A percentile compares a stretch with the other conserved stretches of the same genome.
These are phyloP conservation scores for Sclerospora graminicola DNA, from an alignment of 352 stramenopile species.

Conservation along the genomic window DNA sequence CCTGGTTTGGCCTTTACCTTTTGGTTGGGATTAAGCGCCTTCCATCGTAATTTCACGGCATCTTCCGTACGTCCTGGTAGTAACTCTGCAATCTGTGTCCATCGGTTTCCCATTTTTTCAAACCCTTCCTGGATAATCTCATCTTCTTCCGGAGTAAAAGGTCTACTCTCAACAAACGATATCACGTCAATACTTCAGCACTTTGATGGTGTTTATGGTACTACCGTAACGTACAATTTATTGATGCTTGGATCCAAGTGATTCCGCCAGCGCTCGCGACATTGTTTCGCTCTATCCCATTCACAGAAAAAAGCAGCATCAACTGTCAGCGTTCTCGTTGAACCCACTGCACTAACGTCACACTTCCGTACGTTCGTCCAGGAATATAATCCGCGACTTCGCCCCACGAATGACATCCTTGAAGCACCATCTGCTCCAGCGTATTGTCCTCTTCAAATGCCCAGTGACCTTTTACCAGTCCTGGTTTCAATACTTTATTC, in stretches of 20 bases:
- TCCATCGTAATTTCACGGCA: constrained; percentile 82
- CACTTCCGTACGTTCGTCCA: constrained; percentile 34
- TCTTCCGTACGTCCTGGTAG: constrained; percentile 82
- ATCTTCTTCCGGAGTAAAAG: constrained; percentile 88
- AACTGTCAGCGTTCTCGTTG: background rate
- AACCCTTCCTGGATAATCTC: constrained; percentile 88
- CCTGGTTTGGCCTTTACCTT: constrained; percentile 49
- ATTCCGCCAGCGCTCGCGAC: constrained; percentile 93
- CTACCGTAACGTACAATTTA: constrained; percentile 38
- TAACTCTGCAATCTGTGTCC: constrained; percentile 88
- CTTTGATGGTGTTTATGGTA: background rate
- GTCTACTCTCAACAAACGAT: constrained; percentile 16
- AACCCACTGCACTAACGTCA: background rate
- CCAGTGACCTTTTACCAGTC: constrained; percentile 88
- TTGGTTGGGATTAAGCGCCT: constrained; percentile 50
- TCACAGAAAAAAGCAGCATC: background rate
- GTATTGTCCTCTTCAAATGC: constrained; percentile 87
- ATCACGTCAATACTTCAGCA: background rate
- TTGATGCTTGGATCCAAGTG: constrained; percentile 92
- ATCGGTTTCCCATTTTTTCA: constrained; percentile 89
- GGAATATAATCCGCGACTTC: constrained; percentile 52
- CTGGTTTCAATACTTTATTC: constrained; percentile 86
- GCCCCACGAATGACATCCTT: constrained; percentile 61
- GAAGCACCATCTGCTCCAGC: constrained; percentile 69
- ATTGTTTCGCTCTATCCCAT: constrained; percentile 85